phyloP scores from a whole-genome alignment of 2,329 filamentous ascomycete genomes.

The Talaromyces sp. region DNA sequence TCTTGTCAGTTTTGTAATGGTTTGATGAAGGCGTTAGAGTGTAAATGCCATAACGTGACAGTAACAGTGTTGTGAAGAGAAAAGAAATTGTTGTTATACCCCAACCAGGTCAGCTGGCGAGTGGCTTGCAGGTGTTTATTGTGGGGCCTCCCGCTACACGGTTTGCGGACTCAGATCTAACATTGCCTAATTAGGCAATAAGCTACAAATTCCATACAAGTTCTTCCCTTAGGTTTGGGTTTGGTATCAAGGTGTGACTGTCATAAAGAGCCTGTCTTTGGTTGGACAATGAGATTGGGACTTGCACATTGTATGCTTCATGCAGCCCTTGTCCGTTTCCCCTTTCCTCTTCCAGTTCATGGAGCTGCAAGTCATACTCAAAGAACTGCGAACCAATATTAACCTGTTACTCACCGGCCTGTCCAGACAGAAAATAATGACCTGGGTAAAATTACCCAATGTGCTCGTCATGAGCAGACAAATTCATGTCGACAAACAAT shows the following conservation, averaged over 20 bases:
- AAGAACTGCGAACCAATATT: background rate
- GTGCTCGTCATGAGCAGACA: background rate
- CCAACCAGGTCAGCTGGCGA: background rate
- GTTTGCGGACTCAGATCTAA: background rate
- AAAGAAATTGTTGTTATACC: background rate
- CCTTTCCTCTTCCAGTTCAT: background rate
- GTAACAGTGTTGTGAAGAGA: background rate
- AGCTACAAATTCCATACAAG: background rate
- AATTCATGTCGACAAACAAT: background rate
- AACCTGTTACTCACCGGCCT: background rate
- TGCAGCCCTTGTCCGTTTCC: background rate
- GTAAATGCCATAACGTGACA: background rate
- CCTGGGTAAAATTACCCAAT: background rate
- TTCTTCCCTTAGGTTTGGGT: background rate
- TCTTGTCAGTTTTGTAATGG: background rate
- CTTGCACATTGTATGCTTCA: background rate
- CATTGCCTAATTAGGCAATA: conserved; percentile 6
- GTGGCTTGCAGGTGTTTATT: background rate
- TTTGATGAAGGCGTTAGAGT: background rate
- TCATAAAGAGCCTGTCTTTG: background rate
- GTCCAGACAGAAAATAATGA: background rate
- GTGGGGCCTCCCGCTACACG: background rate
- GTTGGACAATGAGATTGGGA: background rate
- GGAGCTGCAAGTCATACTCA: background rate
- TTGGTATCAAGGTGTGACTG: background rate